Percentiles rank a stretch among this genome's conserved stretches.
Conservation (phyloP, 495 filamentous ascomycete species). For the Talaromyces nanjingensis region DNA sequence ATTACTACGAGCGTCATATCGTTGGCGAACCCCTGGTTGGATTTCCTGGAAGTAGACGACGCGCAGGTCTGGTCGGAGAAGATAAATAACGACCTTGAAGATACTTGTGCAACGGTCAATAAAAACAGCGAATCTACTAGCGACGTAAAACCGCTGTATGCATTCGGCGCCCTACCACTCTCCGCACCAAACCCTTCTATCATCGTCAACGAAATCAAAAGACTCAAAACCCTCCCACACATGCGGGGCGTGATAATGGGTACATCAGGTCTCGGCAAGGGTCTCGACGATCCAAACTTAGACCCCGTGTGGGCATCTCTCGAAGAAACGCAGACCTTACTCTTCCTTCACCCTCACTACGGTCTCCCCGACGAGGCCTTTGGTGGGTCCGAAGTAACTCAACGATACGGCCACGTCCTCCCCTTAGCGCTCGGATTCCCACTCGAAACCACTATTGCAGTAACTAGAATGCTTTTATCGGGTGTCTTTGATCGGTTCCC, state of each 20-base stretch:
- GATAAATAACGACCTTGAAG: constrained; percentile 73
- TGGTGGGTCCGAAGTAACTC: constrained; percentile 45
- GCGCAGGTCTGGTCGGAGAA: constrained; percentile 53
- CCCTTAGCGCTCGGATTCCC: constrained; percentile 85
- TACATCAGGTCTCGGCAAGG: constrained; percentile 71
- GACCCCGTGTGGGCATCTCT: constrained; percentile 66
- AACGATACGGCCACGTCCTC: constrained; percentile 80
- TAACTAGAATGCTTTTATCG: constrained; percentile 76
- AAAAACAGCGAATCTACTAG: constrained; percentile 25
- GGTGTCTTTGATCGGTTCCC: constrained; percentile 79
- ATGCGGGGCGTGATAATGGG: constrained; percentile 84
- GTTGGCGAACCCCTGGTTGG: constrained; percentile 93
- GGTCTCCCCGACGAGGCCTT: constrained; percentile 75
- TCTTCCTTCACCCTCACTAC: constrained; percentile 94
- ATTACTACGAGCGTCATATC: constrained; percentile 83
- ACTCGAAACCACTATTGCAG: constrained; percentile 87
- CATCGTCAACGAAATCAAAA: constrained; percentile 51
- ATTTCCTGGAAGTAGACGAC: constrained; percentile 62
- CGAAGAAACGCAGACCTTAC: constrained; percentile 50
- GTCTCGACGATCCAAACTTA: constrained; percentile 71
- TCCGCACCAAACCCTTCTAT: constrained; percentile 56
- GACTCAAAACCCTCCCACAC: constrained; percentile 53
- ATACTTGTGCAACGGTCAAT: constrained; percentile 52
- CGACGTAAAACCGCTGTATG: constrained; percentile 48
- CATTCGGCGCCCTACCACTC: constrained; percentile 76